A percentile compares a stretch with the other conserved stretches of the same genome.
Evolutionary conservation across 441 rosid species (phyloP).

Genomic region (Corymbia citriodora): DNA sequence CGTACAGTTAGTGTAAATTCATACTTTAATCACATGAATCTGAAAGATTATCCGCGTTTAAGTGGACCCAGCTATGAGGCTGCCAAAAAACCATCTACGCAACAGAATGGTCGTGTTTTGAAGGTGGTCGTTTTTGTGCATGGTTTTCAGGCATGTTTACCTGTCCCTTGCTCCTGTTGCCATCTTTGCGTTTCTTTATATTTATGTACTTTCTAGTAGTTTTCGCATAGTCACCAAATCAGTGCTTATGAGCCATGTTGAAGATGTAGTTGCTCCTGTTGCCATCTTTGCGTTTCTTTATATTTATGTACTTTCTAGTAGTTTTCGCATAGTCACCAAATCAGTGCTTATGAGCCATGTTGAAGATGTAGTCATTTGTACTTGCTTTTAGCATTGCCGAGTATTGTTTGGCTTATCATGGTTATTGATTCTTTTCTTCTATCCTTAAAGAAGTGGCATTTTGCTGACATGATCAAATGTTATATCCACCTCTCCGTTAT

Average conservation of each 20-base stretch:
- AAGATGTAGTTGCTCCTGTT: neutral
- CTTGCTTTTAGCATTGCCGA: neutral
- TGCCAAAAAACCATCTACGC: conserved; percentile 20
- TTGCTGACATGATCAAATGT: neutral
- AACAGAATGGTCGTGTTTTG: conserved; percentile 40
- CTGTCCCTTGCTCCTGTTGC: neutral
- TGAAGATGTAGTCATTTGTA: neutral
- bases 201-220: neutral
- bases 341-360: neutral
- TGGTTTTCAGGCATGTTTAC: conserved; percentile 81
- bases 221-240: neutral
- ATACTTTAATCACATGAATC: conserved; percentile 53
- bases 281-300: neutral
- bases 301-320: neutral
- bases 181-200: neutral
- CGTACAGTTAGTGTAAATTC: conserved; percentile 74
- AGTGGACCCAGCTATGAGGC: conserved; percentile 19
- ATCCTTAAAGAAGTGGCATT: neutral
- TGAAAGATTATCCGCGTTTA: conserved; percentile 30
- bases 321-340: neutral
- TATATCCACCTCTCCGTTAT: neutral
- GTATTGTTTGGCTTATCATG: neutral
- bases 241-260: neutral
- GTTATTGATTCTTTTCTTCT: neutral
- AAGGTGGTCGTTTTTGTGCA: conserved; percentile 89